Conservation (phyloP, 1,284 basidiomycete genomes). For the Vanrija pseudolonga region DNA sequence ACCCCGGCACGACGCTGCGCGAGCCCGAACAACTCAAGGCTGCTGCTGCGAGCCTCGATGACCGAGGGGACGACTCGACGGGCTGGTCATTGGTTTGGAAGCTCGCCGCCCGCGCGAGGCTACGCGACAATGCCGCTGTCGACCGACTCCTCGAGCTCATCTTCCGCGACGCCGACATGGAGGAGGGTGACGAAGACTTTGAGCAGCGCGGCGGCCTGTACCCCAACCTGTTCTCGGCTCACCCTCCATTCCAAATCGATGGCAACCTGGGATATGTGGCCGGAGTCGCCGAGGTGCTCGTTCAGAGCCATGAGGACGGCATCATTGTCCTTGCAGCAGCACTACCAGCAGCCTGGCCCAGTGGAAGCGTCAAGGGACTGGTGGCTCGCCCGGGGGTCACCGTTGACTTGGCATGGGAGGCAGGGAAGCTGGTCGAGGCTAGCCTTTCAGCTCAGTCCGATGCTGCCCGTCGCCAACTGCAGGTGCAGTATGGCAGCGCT, state of each 20-base stretch:
- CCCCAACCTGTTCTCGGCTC: constrained; percentile 9
- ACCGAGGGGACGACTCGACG: constrained; percentile 2
- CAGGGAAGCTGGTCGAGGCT: too few relatives aligned
- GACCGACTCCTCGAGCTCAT: background rate
- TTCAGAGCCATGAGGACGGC: constrained; percentile 1
- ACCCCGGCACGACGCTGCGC: background rate
- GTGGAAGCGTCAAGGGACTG: background rate
- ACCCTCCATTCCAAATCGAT: constrained; percentile 16
- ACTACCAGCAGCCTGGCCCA: constrained; percentile 3
- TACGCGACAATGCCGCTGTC: background rate
- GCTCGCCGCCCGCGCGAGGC: constrained; percentile 4
- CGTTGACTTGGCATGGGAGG: too few relatives aligned
- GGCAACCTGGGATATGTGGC: constrained; percentile 10
- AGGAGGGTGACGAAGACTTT: too few relatives aligned
- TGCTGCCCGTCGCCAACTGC: too few relatives aligned
- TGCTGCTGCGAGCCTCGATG: background rate
- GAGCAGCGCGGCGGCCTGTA: background rate
- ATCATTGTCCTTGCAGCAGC: constrained; percentile 1
- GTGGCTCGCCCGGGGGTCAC: too few relatives aligned
- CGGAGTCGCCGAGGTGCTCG: constrained; percentile 8
- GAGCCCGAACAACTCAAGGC: background rate
- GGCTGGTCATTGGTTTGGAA: constrained; percentile 10
- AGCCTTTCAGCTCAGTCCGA: too few relatives aligned
- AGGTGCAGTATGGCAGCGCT: too few relatives aligned
- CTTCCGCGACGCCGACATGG: background rate